Base-by-base conservation (phyloP, 2,329 filamentous ascomycete species). In the Colletotrichum viniferum region DNA sequence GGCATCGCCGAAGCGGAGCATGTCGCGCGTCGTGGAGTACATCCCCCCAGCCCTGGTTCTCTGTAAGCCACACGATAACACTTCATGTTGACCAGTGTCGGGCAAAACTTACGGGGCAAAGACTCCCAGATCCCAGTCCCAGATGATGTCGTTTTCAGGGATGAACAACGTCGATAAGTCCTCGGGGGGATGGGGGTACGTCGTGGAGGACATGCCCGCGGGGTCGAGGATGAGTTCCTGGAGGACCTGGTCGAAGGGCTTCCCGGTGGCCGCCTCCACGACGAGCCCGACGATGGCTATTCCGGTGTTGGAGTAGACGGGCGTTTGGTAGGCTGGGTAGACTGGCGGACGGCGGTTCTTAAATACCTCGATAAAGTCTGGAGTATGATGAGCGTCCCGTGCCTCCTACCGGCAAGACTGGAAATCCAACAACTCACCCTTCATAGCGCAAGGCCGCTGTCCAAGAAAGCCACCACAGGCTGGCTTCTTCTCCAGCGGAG, bases 251-350 rank as follows among this genome's bases (percentile, higher is more conserved):
- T 81, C 79, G 21, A 86, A 85, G 0, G 84, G 77, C 62, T 83
- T 83, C 5, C 85, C 84, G 1, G 86, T 87, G 0, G 87, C 82
- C 7, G 83, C 83, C 74, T 89, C 86, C 1, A 90, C 81, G 0
- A 86, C 86, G 1, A 86, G 80, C 4, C 86, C 87, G 1, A 90
- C 83, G 3, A 89, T 73, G 2, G 84, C 80, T 24, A 87, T 87
- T 1, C 83, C 88, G 4, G 85, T 80, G 77, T 90, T 90, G 32
- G 88, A 87, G 79, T 91, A 91, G 4, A 84, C 81, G 0, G 89
- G 87, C 4, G 82, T 85, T 0, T 84, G 83, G 77, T 86, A 88
- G 0, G 88, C 85, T 0, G 81, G 78, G 66, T 86, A 88, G 2
- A 85, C 80, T 0, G 88, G 87, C 7, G 82, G 68, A 4, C 77